These are phyloP conservation scores for Coniochaeta hoffmannii DNA, from an alignment of 2,329 filamentous ascomycete species.

Conservation along the genomic window DNA sequence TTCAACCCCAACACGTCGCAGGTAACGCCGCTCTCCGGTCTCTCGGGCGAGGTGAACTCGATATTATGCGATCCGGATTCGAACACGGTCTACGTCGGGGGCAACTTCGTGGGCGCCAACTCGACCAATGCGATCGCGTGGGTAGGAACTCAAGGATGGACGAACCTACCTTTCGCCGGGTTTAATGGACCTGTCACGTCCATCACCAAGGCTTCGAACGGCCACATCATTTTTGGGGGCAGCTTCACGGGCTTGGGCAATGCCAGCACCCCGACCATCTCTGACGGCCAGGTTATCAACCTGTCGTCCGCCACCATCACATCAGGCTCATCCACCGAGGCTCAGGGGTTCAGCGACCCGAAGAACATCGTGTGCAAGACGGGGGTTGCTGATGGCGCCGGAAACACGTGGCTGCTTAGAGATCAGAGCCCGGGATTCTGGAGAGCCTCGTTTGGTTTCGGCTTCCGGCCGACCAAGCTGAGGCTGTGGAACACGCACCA, in stretches of 20 bases:
- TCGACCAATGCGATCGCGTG: conserved; percentile 88
- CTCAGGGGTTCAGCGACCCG: conserved; percentile 64
- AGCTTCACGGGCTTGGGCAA: conserved; percentile 85
- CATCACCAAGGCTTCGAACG: conserved; percentile 71
- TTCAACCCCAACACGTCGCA: conserved; percentile 67
- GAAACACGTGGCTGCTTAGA: conserved; percentile 74
- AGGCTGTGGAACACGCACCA: conserved; percentile 81
- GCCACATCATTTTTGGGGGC: conserved; percentile 87
- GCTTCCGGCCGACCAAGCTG: conserved; percentile 79
- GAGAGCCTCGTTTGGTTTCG: conserved; percentile 75
- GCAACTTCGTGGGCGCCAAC: conserved; percentile 70
- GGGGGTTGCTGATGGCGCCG: conserved; percentile 55
- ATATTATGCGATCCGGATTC: conserved; percentile 73
- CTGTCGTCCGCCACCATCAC: conserved; percentile 70
- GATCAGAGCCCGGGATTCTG: conserved; percentile 74
- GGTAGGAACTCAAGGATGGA: conserved; percentile 61
- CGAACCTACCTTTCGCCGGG: conserved; percentile 79
- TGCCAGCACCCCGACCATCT: conserved; percentile 56
- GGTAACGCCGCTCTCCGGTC: conserved; percentile 68
- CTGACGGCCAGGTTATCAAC: conserved; percentile 76
- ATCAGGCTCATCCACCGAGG: conserved; percentile 53
- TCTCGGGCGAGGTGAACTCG: conserved; percentile 75
- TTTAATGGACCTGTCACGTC: conserved; percentile 90
- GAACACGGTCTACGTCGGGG: conserved; percentile 84
- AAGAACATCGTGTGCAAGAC: conserved; percentile 77